Evolutionary conservation across 2,329 filamentous ascomycete species (phyloP), one percentile per base, ranked within the genome.

Genomic region (Fonsecaea monophora): DNA sequence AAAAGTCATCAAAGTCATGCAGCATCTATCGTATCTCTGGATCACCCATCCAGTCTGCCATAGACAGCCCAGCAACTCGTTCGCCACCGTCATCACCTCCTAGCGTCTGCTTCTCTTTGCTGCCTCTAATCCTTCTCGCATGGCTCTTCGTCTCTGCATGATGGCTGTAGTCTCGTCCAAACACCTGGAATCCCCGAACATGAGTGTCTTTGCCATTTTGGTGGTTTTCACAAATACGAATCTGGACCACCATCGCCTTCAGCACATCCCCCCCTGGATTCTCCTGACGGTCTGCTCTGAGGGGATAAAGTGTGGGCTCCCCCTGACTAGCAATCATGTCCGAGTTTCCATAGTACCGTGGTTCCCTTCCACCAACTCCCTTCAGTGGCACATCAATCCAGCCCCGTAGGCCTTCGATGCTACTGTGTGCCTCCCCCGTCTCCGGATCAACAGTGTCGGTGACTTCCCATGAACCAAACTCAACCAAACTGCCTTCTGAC

Each of bases 121-220:
- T 38, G 3, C 35, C 62, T 53, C 35, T 56, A 6, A 59, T 53
- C 30, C 48, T 68, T 69, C 58, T 73, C 65, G 37, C 66, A 65
- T 50, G 72, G 65, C 69, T 74, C 74, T 64, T 74, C 58, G 59
- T 60, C 60, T 66, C 65, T 58, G 55, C 53, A 54, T 50, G 54
- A 65, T 58, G 64, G 32, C 56, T 68, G 56, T 82, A 79, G 67
- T 84, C 81, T 35, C 75, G 77, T 13, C 87, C 85, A 74, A 89
- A 99, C 9, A 98, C 90, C 81, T 97, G 96, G 78, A 99, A 86
- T 1, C 93, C 94, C 15, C 95, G 86, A 30, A 99, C 86, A 82
- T 99, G 95, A n/a, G 95, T 99, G 77, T 99, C 95, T 78, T 99
- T 99, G 70, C 95, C 95, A 77, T 99, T 99, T 80, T 99, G 95